phyloP scores from a whole-genome alignment of 2,329 filamentous ascomycete genomes.

The Hymenoscyphus scutula region DNA sequence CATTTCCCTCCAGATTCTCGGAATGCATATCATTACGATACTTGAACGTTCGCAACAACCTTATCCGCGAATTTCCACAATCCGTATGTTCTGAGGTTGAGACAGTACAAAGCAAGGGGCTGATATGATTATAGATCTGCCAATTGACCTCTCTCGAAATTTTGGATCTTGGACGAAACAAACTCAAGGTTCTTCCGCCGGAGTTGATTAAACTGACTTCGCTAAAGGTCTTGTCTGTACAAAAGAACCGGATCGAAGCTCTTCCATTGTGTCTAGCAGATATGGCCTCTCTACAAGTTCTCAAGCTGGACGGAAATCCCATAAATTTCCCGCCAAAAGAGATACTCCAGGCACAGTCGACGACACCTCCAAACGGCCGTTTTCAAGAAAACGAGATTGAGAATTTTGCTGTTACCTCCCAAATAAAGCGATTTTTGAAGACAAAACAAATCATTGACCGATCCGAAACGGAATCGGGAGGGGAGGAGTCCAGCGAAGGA shows the following conservation, averaged over 20 bases:
- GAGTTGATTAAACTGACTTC: constrained; percentile 79
- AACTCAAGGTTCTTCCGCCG: constrained; percentile 71
- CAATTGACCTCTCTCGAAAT: constrained; percentile 86
- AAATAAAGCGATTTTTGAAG: constrained; percentile 60
- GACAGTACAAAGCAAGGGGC: constrained; percentile 10
- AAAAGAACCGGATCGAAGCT: constrained; percentile 82
- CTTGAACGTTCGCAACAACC: constrained; percentile 76
- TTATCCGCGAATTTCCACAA: constrained; percentile 64
- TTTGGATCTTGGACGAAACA: constrained; percentile 87
- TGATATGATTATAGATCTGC: constrained; percentile 61
- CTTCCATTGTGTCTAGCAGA: constrained; percentile 82
- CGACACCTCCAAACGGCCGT: constrained; percentile 55
- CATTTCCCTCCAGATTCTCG: constrained; percentile 68
- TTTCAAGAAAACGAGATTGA: constrained; percentile 59
- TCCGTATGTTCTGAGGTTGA: constrained; percentile 47
- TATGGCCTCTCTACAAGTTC: constrained; percentile 82
- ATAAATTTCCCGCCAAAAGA: constrained; percentile 75
- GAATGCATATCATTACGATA: constrained; percentile 78
- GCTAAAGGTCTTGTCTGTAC: constrained; percentile 83
- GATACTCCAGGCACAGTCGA: constrained; percentile 58
- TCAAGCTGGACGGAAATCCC: constrained; percentile 88
- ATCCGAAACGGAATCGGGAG: constrained; percentile 54
- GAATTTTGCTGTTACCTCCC: constrained; percentile 57
- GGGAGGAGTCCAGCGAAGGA: constrained; percentile 67
- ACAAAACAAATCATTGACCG: constrained; percentile 48